Percentiles rank a stretch among this genome's conserved stretches.
Evolutionary conservation across 2,329 filamentous ascomycete genomes (phyloP).

Genomic region (Aaosphaeria pasadenensis): DNA sequence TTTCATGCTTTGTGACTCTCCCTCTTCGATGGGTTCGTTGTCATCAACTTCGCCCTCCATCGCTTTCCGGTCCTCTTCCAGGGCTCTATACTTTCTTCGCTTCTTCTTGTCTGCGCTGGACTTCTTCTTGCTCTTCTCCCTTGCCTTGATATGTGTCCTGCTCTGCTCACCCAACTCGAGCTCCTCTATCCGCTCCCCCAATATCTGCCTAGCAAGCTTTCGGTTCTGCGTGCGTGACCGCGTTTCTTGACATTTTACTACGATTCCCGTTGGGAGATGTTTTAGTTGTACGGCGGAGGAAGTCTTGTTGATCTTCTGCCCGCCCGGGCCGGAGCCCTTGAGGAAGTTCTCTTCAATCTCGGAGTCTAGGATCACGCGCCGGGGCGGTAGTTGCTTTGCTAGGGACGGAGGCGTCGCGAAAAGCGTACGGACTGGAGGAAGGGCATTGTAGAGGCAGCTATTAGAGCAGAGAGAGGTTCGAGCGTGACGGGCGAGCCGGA

Average conservation of each 20-base stretch:
- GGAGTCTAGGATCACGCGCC: constrained; percentile 69
- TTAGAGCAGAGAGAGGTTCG: not conserved
- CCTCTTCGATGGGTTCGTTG: not conserved
- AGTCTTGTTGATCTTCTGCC: constrained; percentile 99
- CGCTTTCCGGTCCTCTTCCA: constrained; percentile 44
- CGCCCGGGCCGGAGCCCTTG: constrained; percentile 87
- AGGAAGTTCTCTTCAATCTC: constrained; percentile 85
- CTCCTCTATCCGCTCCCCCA: constrained; percentile 76
- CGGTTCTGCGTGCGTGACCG: constrained; percentile 84
- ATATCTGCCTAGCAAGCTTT: constrained; percentile 73
- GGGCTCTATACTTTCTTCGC: constrained; percentile 70
- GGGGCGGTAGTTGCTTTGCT: constrained; percentile 56
- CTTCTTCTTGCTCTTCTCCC: constrained; percentile 64
- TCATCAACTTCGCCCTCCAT: constrained; percentile 7
- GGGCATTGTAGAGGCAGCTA: constrained; percentile 3
- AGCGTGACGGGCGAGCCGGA: constrained; percentile 3
- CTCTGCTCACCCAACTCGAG: constrained; percentile 68
- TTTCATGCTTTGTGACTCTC: too few relatives aligned
- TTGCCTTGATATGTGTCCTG: constrained; percentile 62
- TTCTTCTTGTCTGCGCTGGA: constrained; percentile 80
- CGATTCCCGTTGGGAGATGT: constrained; percentile 84
- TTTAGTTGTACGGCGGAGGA: constrained; percentile 90
- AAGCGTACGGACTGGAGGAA: not conserved
- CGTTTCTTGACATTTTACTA: constrained; percentile 91
- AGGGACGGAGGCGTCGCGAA: constrained; percentile 2